Conservation (phyloP, 2,329 filamentous ascomycete genomes). For the Raffaelea arxii region DNA sequence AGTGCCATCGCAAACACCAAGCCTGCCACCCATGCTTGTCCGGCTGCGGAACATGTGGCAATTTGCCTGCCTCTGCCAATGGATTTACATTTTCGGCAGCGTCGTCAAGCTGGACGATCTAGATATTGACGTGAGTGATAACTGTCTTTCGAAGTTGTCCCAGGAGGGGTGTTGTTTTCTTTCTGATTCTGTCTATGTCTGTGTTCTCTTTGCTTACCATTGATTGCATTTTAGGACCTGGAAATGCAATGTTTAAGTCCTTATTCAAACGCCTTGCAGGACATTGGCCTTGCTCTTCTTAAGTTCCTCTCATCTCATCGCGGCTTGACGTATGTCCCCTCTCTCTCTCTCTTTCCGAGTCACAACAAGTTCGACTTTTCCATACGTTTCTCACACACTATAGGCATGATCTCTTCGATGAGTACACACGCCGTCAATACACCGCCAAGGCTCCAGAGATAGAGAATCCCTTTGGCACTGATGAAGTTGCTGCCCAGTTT, state of each 20-base stretch:
- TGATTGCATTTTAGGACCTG: slow-evolving; percentile 52
- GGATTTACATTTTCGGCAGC: slow-evolving; percentile 83
- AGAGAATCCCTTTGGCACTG: slow-evolving; percentile 72
- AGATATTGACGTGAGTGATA: slow-evolving; percentile 67
- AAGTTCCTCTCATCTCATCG: slow-evolving; percentile 93
- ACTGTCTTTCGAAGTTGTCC: background rate
- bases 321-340: slow-evolving; percentile 64
- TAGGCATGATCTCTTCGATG: slow-evolving; percentile 82
- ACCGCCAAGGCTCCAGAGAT: slow-evolving; percentile 64
- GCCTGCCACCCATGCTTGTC: slow-evolving; percentile 39
- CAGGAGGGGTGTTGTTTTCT: background rate
- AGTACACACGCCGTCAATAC: slow-evolving; percentile 86
- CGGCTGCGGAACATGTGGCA: slow-evolving; percentile 87
- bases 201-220: background rate
- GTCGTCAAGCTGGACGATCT: slow-evolving; percentile 82
- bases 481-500: slow-evolving; percentile 65
- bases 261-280: slow-evolving; percentile 61
- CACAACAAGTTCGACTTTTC: background rate
- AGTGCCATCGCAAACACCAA: background rate
- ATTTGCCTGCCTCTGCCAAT: slow-evolving; percentile 89
- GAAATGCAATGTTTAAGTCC: slow-evolving; percentile 82
- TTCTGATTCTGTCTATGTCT: background rate
- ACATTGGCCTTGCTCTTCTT: slow-evolving; percentile 77
- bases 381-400: background rate
- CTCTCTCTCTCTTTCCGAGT: slow-evolving; percentile 1